Evolutionary conservation across 2,329 filamentous ascomycete species (phyloP).

Genomic region (Pezicula carpinea): DNA sequence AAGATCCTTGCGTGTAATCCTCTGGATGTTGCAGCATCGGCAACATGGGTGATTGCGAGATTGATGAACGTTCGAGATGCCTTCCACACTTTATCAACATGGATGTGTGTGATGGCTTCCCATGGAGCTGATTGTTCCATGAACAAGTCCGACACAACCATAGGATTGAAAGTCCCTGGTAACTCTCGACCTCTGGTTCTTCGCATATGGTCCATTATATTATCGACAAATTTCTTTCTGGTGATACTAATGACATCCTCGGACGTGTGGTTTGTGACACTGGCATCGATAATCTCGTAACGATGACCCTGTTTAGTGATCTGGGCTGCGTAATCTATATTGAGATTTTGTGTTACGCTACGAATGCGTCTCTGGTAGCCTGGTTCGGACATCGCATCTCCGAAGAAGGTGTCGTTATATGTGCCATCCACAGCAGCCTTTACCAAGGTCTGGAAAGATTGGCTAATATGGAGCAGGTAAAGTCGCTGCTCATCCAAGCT

Average conservation of each 20-base stretch:
- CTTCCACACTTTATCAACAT: conserved; percentile 32
- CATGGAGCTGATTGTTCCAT: conserved; percentile 52
- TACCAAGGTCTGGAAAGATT: conserved; percentile 39
- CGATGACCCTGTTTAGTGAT: conserved; percentile 40
- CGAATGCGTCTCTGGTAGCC: conserved; percentile 43
- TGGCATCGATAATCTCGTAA: conserved; percentile 27
- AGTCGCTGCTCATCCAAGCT: conserved; percentile 42
- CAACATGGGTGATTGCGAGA: conserved; percentile 30
- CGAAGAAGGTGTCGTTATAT: conserved; percentile 50
- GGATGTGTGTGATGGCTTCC: conserved; percentile 34
- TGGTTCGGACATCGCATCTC: conserved; percentile 22
- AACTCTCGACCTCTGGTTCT: conserved; percentile 50
- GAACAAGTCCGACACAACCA: conserved; percentile 56
- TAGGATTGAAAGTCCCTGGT: conserved; percentile 55
- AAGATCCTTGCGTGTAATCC: conserved; percentile 34
- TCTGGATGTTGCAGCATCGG: conserved; percentile 34
- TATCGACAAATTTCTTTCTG: conserved; percentile 34
- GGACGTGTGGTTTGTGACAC: conserved; percentile 8
- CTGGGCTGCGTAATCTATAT: conserved; percentile 39
- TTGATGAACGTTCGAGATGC: conserved; percentile 32
- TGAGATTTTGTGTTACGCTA: conserved; percentile 47
- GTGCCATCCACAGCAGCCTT: conserved; percentile 44
- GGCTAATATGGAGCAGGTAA: conserved; percentile 42
- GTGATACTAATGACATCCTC: conserved; percentile 20
- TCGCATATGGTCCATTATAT: conserved; percentile 35